Evolutionary conservation across 306 rosid species (phyloP), one percentile per base, ranked within the genome.

Genomic region (Trifolium dubium): DNA sequence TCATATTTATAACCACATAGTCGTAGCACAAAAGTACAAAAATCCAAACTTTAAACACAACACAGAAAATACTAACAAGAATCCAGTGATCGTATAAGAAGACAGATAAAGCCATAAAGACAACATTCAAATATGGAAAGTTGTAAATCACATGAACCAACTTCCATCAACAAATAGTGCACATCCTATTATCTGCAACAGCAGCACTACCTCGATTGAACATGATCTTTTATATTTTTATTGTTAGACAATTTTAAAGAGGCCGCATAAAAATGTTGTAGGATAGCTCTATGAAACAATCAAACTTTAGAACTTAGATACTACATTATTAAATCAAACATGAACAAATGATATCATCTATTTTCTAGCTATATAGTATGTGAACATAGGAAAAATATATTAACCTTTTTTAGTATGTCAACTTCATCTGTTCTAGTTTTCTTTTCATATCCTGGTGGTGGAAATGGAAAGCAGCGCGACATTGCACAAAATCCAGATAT

Each of bases 401-500:
- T 67, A 85, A 93, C 98, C 98, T 94, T 82, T 82, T 80, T 87
- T 30, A 86, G 80, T 39, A 87, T 74, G 83, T 91, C 84, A 74
- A 64, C 87, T 50, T 88, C 89, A 79, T 88, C 92, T 4, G 85
- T 73, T 82, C 83, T 82, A 80, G 83, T 77, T 84, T 86, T 88
- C 89, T 89, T 94, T 86, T 85, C 91, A 88, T 91, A 94, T 82
- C 97, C 98, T 19, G 92, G 91, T 47, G 96, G 97, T 40, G 92
- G 95, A 82, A 94, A 94, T 70, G 98, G 92, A 87, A 87, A 94
- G 89, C 98, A 94, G 81, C 98, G 98, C 80, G 97, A 94, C 98
- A 94, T 94, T 82, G 98, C 92, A 88, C 88, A 84, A 77, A 89
- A 76, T 73, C 86, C 84, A 74, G 75, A 84, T 73, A 79, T 8